Evolutionary conservation across 805 yeast species (phyloP), one percentile per base, ranked within the genome.

Genomic region (Yarrowia yakushimensis): DNA sequence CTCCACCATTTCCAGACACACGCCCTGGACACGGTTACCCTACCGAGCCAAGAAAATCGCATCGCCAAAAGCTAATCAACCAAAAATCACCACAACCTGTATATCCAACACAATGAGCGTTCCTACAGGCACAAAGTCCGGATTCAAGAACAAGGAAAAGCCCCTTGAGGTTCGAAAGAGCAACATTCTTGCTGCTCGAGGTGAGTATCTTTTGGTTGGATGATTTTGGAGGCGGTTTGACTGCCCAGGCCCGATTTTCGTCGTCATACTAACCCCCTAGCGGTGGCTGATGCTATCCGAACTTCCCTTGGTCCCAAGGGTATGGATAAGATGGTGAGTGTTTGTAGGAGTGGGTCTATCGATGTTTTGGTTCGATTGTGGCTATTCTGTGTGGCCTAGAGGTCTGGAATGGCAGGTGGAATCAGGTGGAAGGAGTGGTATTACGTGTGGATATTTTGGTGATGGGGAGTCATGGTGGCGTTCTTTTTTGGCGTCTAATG

Each of bases 221-320:
- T 15, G 20, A 5, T 15, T 13, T 37, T 43, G 45, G 43, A 12
- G 17, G 15, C 22, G 6, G 25, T 8, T 8, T 18, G 4, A 18
- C 18, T 9, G 27, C n/a, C n/a, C 20, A 23, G 15, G 22, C 20
- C 31, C 18, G 23, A 22, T 48, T 18, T 17, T 12, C 13, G 25
- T 15, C 28, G 17, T 23, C 34, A 20, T 63, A 63, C 37, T 43
- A 33, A 42, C 48, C 12, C n/a, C 18, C 4, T 23, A 70, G 96
- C 97, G 6, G 97, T 91, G 25, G 91, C 96, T 2, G 97, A 91
- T 75, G 97, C 97, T 52, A 89, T 91, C 69, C 83, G 97, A 75
- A 92, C 97, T 6, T 87, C 98, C 15, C 79, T 94, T 64, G 99
- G 99, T 20, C 99, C 99, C 63, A 93, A 91, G 75, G 99, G 99